Percentiles rank a stretch among this genome's conserved stretches.
Conservation (phyloP, 169 alveolate species). For the Eimeria brunetti region DNA sequence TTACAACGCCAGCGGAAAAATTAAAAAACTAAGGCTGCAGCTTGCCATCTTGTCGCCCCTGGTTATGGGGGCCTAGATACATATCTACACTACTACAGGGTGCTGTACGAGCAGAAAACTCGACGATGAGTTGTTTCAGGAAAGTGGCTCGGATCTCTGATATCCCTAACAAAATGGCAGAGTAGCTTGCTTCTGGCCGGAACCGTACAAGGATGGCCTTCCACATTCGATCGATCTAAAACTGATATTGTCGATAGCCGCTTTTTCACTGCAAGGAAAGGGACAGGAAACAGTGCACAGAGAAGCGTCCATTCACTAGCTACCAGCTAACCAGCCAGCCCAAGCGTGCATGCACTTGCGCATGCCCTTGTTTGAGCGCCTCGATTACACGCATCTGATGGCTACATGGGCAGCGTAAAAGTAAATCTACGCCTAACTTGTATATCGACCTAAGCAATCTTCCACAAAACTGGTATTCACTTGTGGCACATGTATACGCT, state of each 20-base stretch:
- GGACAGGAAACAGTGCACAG: neutral
- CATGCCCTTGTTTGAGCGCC: neutral
- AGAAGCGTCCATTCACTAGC: too few species aligned
- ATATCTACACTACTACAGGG: neutral
- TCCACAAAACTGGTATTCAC: neutral
- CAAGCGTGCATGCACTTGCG: neutral
- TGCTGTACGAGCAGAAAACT: neutral
- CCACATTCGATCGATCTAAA: neutral
- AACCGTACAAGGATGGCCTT: neutral
- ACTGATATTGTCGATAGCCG: neutral
- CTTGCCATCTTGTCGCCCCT: neutral
- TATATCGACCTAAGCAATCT: neutral
- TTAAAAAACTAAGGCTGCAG: neutral
- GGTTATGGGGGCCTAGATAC: neutral
- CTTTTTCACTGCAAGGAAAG: neutral
- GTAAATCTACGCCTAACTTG: neutral
- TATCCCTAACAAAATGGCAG: neutral
- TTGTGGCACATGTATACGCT: neutral
- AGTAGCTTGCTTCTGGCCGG: neutral
- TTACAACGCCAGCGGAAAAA: neutral
- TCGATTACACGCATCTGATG: neutral
- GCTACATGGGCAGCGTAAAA: neutral
- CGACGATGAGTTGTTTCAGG: neutral
- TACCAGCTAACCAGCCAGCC: neutral
- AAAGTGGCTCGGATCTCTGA: neutral